Evolutionary conservation across 202 grass and related monocot genomes (phyloP).

Genomic region (Musa balbisiana): DNA sequence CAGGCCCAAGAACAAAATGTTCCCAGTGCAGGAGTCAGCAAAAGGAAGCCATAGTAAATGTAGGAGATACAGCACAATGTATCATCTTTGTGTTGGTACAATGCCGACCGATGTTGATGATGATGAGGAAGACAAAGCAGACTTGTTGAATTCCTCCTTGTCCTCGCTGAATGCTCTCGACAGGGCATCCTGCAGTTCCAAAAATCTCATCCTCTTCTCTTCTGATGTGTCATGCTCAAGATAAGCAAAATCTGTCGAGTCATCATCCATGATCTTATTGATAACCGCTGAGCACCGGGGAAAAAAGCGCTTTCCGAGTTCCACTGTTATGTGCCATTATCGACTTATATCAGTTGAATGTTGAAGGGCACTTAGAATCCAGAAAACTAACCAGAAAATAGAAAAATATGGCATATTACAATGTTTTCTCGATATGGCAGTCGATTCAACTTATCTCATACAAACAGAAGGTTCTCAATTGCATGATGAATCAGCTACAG

Average conservation of each 20-base stretch:
- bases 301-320: slow-evolving; percentile 73
- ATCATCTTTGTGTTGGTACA: slow-evolving; percentile 37
- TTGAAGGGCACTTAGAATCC: not conserved
- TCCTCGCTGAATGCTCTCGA: slow-evolving; percentile 66
- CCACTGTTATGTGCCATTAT: slow-evolving; percentile 29
- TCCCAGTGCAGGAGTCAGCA: too few relatives aligned
- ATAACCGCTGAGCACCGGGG: slow-evolving; percentile 66
- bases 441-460: slow-evolving; percentile 1
- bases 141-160: slow-evolving; percentile 47
- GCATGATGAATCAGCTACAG: too few relatives aligned
- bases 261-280: slow-evolving; percentile 72
- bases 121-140: slow-evolving; percentile 34
- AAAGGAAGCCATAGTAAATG: too few relatives aligned
- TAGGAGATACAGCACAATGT: too few relatives aligned
- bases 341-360: not conserved
- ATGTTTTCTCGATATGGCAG: too few relatives aligned
- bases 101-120: slow-evolving; percentile 29
- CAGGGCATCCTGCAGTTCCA: slow-evolving; percentile 59
- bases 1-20: too few relatives aligned
- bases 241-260: slow-evolving; percentile 28
- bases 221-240: slow-evolving; percentile 31
- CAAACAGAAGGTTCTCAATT: too few relatives aligned
- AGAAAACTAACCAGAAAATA: too few relatives aligned
- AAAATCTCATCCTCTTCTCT: slow-evolving; percentile 50
- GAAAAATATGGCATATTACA: too few relatives aligned